phyloP scores from a whole-genome alignment of 352 stramenopile genomes.

The Globisporangium ultimum region DNA sequence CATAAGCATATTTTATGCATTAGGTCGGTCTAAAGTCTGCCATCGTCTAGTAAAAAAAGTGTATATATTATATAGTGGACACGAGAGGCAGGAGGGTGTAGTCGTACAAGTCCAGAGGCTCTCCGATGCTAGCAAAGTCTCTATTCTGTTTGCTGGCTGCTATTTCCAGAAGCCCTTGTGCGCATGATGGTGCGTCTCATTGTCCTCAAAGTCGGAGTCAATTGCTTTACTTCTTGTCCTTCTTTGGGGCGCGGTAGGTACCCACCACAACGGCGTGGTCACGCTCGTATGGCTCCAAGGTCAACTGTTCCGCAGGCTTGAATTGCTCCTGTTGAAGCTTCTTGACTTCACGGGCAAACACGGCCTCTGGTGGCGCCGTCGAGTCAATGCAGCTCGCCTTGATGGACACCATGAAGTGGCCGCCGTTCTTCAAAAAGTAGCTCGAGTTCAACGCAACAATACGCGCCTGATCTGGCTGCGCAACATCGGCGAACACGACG shows the following conservation, averaged over 20 bases:
- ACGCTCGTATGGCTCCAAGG: conserved; percentile 99
- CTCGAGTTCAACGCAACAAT: conserved; percentile 99
- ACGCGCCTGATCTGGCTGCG: conserved; percentile 98
- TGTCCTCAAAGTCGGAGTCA: no score
- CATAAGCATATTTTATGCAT: no score
- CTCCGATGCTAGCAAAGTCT: no score
- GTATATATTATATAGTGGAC: background rate
- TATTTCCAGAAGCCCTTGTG: no score
- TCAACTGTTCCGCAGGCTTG: conserved; percentile 98
- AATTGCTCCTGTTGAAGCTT: conserved; percentile 99
- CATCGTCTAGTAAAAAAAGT: no score
- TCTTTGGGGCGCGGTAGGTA: conserved; percentile 94
- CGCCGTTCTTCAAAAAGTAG: conserved; percentile 99
- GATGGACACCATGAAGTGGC: conserved; percentile 99
- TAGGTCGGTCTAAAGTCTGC: no score
- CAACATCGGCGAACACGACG: conserved; percentile 99
- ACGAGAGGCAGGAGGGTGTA: conserved; percentile 1
- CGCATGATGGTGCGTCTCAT: no score
- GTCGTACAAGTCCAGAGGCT: background rate
- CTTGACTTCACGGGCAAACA: conserved; percentile 97
- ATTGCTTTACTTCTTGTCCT: conserved; percentile 84
- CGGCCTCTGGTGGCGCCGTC: conserved; percentile 96
- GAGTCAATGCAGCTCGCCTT: conserved; percentile 99
- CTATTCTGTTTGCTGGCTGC: no score
- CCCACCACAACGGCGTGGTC: conserved; percentile 98